These are phyloP conservation scores for Microsporum audouinii DNA, from an alignment of 2,329 filamentous ascomycete genomes.

Conservation along the genomic window DNA sequence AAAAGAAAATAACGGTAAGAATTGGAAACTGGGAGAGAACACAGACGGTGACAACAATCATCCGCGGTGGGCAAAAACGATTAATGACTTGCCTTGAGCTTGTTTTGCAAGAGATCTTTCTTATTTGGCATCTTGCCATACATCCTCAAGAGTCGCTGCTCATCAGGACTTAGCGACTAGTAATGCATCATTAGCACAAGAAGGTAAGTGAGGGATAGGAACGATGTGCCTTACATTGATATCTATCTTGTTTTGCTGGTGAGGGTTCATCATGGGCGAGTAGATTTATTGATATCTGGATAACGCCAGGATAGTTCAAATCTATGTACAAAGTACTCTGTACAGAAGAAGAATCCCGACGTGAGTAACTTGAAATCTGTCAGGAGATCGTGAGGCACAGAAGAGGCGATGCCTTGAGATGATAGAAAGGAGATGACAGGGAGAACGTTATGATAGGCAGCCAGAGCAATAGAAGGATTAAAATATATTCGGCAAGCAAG, in stretches of 20 bases:
- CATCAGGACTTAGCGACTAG: conserved; percentile 82
- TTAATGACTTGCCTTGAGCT: conserved; percentile 58
- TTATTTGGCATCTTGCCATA: conserved; percentile 97
- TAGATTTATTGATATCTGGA: no score
- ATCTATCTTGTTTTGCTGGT: conserved; percentile 98
- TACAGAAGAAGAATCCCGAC: no score
- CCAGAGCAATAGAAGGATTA: no score
- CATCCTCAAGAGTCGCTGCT: conserved; percentile 90
- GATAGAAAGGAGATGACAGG: no score
- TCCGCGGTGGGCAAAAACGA: neutral
- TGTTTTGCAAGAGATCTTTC: conserved; percentile 93
- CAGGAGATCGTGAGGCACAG: no score
- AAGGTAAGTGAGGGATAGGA: neutral
- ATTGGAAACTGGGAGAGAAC: neutral
- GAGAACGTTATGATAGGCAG: no score
- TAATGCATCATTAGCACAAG: neutral
- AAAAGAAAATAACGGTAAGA: neutral
- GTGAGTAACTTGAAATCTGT: no score
- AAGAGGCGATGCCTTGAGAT: no score
- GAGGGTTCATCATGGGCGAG: conserved; percentile 64
- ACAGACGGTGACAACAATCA: neutral
- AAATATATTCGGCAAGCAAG: no score
- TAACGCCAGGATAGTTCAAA: neutral
- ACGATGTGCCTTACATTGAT: conserved; percentile 59
- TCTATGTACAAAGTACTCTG: neutral